These are phyloP conservation scores for Candolleomyces eurysporus DNA, from an alignment of 768 basidiomycete genomes.

Conservation along the genomic window DNA sequence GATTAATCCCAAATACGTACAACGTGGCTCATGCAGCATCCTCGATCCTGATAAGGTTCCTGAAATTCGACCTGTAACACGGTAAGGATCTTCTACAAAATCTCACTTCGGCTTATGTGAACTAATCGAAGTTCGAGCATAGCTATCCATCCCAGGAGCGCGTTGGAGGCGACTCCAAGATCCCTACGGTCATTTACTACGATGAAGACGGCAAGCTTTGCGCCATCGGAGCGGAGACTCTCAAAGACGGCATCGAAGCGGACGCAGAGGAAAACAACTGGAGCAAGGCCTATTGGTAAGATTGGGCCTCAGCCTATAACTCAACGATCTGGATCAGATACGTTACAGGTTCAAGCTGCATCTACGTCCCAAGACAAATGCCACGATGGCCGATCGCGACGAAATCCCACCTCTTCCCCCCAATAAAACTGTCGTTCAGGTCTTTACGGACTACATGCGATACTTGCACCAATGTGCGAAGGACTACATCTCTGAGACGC, in stretches of 20 bases:
- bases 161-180: constrained; percentile 14
- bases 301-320: background rate
- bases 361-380: constrained; percentile 23
- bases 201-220: constrained; percentile 3
- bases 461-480: constrained; percentile 45
- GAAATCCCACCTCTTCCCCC: constrained; percentile 38
- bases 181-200: constrained; percentile 15
- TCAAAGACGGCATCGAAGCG: constrained; percentile 11
- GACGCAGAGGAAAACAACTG: constrained; percentile 13
- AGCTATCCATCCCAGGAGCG: background rate
- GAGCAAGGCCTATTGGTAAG: constrained; percentile 13
- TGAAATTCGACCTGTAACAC: background rate
- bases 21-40: constrained; percentile 9
- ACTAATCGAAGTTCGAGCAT: constrained; percentile 9
- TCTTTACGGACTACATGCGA: constrained; percentile 47
- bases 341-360: constrained; percentile 26
- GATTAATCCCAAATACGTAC: too few species aligned
- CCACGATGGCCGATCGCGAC: constrained; percentile 6
- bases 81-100: background rate
- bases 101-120: constrained; percentile 14
- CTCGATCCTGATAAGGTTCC: constrained; percentile 23
- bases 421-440: constrained; percentile 34
- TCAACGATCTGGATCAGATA: background rate
- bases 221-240: constrained; percentile 12
- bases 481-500: constrained; percentile 45